These are phyloP conservation scores for Lachancea thermotolerans DNA, from an alignment of 805 yeast genomes.

Conservation along the genomic window DNA sequence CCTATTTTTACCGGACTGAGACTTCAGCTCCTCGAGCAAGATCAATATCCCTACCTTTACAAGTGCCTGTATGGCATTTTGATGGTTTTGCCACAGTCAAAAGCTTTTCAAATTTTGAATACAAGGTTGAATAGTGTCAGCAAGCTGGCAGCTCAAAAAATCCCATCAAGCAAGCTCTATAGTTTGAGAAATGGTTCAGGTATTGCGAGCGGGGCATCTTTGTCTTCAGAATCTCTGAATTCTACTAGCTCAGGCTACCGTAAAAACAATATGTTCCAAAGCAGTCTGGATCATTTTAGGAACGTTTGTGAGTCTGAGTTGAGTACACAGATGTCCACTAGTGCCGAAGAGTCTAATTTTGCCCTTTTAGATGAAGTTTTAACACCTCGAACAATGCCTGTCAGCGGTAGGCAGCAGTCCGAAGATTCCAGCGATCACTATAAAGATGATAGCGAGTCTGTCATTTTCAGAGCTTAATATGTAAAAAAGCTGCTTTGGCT, in stretches of 20 bases:
- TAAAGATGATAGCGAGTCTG: constrained; percentile 8
- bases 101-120: constrained; percentile 77
- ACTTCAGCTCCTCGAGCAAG: constrained; percentile 84
- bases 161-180: constrained; percentile 1
- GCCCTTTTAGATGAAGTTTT: constrained; percentile 10
- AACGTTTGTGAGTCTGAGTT: constrained; percentile 17
- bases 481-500: too few relatives aligned
- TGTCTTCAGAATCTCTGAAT: constrained; percentile 2
- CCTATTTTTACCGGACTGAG: constrained; percentile 87
- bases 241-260: constrained; percentile 22
- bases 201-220: neutral
- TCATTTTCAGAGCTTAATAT: constrained; percentile 4
- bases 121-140: constrained; percentile 53
- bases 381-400: constrained; percentile 1
- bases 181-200: neutral
- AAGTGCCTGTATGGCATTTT: constrained; percentile 86
- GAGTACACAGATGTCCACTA: constrained; percentile 7
- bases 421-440: constrained; percentile 3
- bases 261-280: constrained; percentile 23
- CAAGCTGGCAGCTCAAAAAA: constrained; percentile 21
- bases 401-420: neutral
- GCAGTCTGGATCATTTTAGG: constrained; percentile 27
- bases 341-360: constrained; percentile 13
- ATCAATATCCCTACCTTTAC: constrained; percentile 68
- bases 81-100: constrained; percentile 91